Evolutionary conservation across 768 basidiomycete genomes (phyloP).

Genomic region (Naematelia encephala): DNA sequence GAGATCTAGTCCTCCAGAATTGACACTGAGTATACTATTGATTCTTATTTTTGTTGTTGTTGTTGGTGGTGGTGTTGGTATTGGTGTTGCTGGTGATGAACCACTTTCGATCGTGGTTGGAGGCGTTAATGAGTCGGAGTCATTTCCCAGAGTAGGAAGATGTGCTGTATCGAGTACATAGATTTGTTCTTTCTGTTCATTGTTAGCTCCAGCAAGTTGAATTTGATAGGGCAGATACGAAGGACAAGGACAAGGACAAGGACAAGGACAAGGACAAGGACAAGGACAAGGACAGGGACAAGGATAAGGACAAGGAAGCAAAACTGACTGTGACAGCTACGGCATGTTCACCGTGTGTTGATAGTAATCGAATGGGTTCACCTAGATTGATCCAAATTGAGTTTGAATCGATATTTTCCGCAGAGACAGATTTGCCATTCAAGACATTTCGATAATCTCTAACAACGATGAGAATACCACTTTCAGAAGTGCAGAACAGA

Average conservation of each 20-base stretch:
- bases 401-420: slow-evolving; percentile 8
- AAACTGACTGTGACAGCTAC: slow-evolving; percentile 18
- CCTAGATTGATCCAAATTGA: slow-evolving; percentile 18
- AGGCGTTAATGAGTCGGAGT: too few relatives aligned
- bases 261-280: not conserved
- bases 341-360: slow-evolving; percentile 21
- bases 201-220: too few relatives aligned
- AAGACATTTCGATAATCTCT: slow-evolving; percentile 26
- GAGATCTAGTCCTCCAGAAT: slow-evolving; percentile 7
- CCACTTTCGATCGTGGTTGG: too few relatives aligned
- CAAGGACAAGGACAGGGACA: slow-evolving; percentile 11
- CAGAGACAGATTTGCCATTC: not conserved
- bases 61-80: not conserved
- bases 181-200: slow-evolving; percentile 1
- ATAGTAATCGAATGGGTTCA: slow-evolving; percentile 12
- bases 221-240: too few relatives aligned
- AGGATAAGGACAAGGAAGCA: not conserved
- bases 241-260: too few relatives aligned
- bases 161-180: not conserved
- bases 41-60: not conserved
- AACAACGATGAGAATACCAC: slow-evolving; percentile 19
- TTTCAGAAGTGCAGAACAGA: slow-evolving; percentile 19
- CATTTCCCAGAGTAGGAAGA: not conserved
- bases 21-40: not conserved
- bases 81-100: not conserved